These are phyloP conservation scores for Elaeagnus macrophylla DNA, from an alignment of 306 rosid species.

Conservation along the genomic window DNA sequence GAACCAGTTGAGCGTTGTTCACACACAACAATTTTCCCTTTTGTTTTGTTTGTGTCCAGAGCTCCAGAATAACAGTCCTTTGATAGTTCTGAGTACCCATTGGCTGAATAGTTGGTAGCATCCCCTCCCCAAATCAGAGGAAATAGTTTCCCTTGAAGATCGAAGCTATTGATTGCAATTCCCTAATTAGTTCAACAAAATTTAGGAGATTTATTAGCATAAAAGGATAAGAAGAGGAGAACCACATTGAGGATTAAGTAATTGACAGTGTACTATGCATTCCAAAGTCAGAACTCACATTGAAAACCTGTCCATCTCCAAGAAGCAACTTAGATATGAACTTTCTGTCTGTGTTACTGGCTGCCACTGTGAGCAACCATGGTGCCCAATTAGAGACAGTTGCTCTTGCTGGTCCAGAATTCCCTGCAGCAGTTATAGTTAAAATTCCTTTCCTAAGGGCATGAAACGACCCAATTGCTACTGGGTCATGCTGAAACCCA, in stretches of 20 bases:
- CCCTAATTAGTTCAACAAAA: slow-evolving; percentile 1
- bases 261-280: too few species aligned
- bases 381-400: slow-evolving; percentile 1
- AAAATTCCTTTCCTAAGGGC: slow-evolving; percentile 22
- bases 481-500: neutral
- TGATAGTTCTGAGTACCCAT: neutral
- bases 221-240: neutral
- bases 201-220: neutral
- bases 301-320: slow-evolving; percentile 9
- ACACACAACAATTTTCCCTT: slow-evolving; percentile 21
- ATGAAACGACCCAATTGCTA: slow-evolving; percentile 23
- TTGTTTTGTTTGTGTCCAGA: slow-evolving; percentile 9
- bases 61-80: neutral
- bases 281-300: slow-evolving; percentile 3
- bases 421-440: slow-evolving; percentile 22
- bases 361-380: slow-evolving; percentile 20
- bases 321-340: slow-evolving; percentile 11
- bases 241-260: neutral
- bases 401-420: slow-evolving; percentile 8
- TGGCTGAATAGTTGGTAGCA: slow-evolving; percentile 18
- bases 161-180: slow-evolving; percentile 4
- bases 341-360: slow-evolving; percentile 17
- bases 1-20: neutral
- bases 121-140: slow-evolving; percentile 28
- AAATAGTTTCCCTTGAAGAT: slow-evolving; percentile 3